Evolutionary conservation across 225 moss, liverwort and hornwort genomes (phyloP).

Genomic region (Asterella californica): DNA sequence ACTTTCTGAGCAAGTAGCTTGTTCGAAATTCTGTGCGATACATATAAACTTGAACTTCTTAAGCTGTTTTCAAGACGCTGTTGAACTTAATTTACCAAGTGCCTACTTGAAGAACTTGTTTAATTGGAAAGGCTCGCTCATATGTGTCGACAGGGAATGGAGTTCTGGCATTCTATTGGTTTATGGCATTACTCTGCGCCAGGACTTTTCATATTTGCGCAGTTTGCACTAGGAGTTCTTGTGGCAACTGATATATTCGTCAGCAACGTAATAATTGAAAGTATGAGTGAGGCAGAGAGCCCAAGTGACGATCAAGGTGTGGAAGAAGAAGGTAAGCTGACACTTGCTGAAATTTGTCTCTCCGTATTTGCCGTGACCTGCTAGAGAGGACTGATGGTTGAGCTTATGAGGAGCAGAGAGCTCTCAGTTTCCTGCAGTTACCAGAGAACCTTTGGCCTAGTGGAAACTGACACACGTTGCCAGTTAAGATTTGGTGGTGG

Average conservation of each 20-base stretch:
- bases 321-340: slow-evolving; percentile 36
- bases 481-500: too few relatives aligned
- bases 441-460: too few relatives aligned
- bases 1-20: not conserved
- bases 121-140: not conserved
- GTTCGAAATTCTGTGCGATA: not conserved
- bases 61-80: too few relatives aligned
- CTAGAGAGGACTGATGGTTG: not conserved
- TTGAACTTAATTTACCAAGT: too few relatives aligned
- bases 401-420: not conserved
- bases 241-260: slow-evolving; percentile 94
- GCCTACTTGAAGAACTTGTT: not conserved
- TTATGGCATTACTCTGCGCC: slow-evolving; percentile 85
- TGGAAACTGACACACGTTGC: too few relatives aligned
- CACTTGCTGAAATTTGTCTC: not conserved
- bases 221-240: slow-evolving; percentile 78
- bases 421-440: too few relatives aligned
- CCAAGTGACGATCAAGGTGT: slow-evolving; percentile 45
- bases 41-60: not conserved
- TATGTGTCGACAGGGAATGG: slow-evolving; percentile 53
- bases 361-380: not conserved
- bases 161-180: slow-evolving; percentile 91
- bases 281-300: slow-evolving; percentile 66
- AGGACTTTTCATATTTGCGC: slow-evolving; percentile 90
- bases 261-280: slow-evolving; percentile 73